Evolutionary conservation across 495 filamentous ascomycete species (phyloP).

Genomic region (Talaromyces adpressus): DNA sequence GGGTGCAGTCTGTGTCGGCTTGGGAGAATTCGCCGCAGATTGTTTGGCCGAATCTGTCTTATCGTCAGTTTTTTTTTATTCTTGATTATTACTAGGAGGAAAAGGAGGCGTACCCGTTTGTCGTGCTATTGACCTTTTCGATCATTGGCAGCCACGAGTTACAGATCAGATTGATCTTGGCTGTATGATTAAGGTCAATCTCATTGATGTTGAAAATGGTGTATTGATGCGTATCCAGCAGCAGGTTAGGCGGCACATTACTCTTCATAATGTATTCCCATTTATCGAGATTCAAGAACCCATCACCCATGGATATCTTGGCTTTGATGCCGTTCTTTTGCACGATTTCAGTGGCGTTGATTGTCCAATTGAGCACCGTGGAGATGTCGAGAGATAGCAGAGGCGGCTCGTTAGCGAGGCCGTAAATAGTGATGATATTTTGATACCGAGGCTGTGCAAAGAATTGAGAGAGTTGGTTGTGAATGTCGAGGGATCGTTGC

Average conservation of each 20-base stretch:
- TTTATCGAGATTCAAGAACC: conserved; percentile 71
- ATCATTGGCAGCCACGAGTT: conserved; percentile 78
- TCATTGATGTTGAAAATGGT: conserved; percentile 78
- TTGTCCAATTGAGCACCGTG: conserved; percentile 65
- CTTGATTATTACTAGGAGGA: not conserved
- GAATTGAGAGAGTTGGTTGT: conserved; percentile 72
- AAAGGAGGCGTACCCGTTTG: conserved; percentile 51
- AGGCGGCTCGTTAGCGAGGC: conserved; percentile 77
- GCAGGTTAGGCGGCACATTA: conserved; percentile 39
- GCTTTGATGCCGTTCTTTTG: conserved; percentile 62
- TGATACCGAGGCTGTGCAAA: conserved; percentile 81
- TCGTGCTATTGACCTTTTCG: conserved; percentile 55
- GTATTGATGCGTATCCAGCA: conserved; percentile 93
- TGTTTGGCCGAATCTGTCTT: conserved; percentile 78
- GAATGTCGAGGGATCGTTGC: conserved; percentile 72
- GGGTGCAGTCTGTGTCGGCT: conserved; percentile 92
- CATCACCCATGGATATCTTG: conserved; percentile 71
- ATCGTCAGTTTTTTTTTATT: not conserved
- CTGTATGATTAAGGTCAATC: conserved; percentile 64
- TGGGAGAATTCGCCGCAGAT: conserved; percentile 97
- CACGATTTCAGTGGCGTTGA: conserved; percentile 53
- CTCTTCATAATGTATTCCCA: conserved; percentile 67
- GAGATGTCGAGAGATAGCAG: conserved; percentile 57
- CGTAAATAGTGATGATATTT: conserved; percentile 78
- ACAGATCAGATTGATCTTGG: conserved; percentile 80